Conservation (phyloP, 495 filamentous ascomycete genomes). For the Glonium stellatum region DNA sequence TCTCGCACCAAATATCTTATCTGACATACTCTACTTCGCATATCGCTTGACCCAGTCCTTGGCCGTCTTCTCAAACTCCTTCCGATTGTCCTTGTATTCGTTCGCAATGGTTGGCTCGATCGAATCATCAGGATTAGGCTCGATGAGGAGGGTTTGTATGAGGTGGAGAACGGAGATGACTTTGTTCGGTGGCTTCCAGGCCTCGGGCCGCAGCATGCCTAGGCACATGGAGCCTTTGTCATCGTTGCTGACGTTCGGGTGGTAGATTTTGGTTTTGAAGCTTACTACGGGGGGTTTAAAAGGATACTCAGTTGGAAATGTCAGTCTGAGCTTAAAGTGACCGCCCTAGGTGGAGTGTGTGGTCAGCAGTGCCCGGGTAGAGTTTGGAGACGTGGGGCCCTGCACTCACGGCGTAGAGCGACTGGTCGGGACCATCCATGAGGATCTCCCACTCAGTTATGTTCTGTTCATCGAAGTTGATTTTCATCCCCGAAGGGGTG, state of each 20-base stretch:
- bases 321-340: conserved; percentile 67
- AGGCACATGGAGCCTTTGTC: conserved; percentile 88
- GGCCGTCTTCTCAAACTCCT: conserved; percentile 76
- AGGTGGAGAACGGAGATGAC: conserved; percentile 72
- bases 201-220: conserved; percentile 74
- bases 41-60: conserved; percentile 75
- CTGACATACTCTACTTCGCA: conserved; percentile 39
- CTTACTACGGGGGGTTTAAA: conserved; percentile 85
- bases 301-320: conserved; percentile 79
- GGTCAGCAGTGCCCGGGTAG: no score
- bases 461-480: conserved; percentile 47
- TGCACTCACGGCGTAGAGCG: conserved; percentile 59
- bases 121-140: conserved; percentile 92
- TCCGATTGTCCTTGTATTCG: conserved; percentile 65
- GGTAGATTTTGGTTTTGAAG: conserved; percentile 95
- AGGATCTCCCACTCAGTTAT: conserved; percentile 77
- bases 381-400: no score
- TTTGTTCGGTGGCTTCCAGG: conserved; percentile 89
- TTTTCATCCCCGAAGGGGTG: conserved; percentile 36
- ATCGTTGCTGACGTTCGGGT: conserved; percentile 97
- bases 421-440: conserved; percentile 66
- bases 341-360: conserved; percentile 51
- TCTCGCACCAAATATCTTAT: neutral
- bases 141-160: conserved; percentile 65
- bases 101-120: conserved; percentile 83